Percentiles rank a stretch among this genome's conserved stretches.
Conservation (phyloP, 1,284 basidiomycete genomes). For the Rhodotorula glutinis region DNA sequence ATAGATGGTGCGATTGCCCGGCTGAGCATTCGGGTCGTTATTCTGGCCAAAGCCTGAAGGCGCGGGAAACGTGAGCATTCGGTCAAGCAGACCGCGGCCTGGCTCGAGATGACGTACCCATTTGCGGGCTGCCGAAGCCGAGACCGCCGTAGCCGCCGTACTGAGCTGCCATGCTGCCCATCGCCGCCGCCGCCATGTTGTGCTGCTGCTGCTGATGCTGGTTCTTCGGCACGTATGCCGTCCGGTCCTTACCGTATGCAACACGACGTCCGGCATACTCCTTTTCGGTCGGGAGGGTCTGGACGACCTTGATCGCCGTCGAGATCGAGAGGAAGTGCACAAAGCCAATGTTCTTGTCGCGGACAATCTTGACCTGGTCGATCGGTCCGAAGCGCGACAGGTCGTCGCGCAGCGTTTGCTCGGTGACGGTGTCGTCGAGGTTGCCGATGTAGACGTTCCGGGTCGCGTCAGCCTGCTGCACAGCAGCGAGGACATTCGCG, state of each 20-base stretch:
- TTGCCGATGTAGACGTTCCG: slow-evolving; percentile 92
- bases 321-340: slow-evolving; percentile 92
- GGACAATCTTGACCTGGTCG: slow-evolving; percentile 95
- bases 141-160: slow-evolving; percentile 51
- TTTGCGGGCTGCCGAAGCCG: slow-evolving; percentile 44
- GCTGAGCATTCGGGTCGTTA: slow-evolving; percentile 40
- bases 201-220: slow-evolving; percentile 59
- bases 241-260: slow-evolving; percentile 73
- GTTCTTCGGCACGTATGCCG: slow-evolving; percentile 83
- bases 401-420: slow-evolving; percentile 83
- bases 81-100: neutral
- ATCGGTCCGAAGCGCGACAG: slow-evolving; percentile 86
- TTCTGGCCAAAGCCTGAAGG: slow-evolving; percentile 11
- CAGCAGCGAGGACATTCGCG: slow-evolving; percentile 74
- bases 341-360: slow-evolving; percentile 96
- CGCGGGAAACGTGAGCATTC: slow-evolving; percentile 41
- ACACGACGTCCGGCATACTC: slow-evolving; percentile 91
- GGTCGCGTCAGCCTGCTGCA: slow-evolving; percentile 83
- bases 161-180: slow-evolving; percentile 44
- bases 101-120: neutral
- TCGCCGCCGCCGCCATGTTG: slow-evolving; percentile 47
- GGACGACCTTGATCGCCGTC: slow-evolving; percentile 88
- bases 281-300: slow-evolving; percentile 79
- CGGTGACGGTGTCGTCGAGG: slow-evolving; percentile 78
- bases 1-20: slow-evolving; percentile 82